Conservation (phyloP, 306 rosid species). For the Castanea crenata region DNA sequence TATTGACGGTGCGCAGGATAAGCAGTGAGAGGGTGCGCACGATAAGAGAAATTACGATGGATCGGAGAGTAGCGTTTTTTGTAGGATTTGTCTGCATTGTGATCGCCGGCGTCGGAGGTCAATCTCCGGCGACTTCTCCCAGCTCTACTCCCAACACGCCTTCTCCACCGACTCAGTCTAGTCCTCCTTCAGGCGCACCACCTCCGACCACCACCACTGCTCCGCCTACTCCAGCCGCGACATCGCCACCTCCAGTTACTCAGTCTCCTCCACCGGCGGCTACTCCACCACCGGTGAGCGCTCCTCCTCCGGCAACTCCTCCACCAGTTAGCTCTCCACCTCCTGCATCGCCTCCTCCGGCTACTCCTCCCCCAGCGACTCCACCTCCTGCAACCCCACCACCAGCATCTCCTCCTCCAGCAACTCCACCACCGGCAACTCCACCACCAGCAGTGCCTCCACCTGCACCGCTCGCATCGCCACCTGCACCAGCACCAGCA, state of each 20-base stretch:
- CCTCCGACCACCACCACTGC: constrained; percentile 9
- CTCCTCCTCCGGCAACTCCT: constrained; percentile 37
- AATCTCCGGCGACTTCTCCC: constrained; percentile 65
- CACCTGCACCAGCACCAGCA: constrained; percentile 47
- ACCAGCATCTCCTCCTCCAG: constrained; percentile 38
- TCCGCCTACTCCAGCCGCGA: constrained; percentile 7
- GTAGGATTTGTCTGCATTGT: constrained; percentile 51
- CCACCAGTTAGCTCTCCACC: constrained; percentile 21
- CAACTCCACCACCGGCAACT: constrained; percentile 50
- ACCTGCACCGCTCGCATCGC: constrained; percentile 49
- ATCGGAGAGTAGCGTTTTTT: constrained; percentile 19
- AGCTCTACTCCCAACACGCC: constrained; percentile 28
- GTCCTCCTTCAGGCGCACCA: constrained; percentile 33
- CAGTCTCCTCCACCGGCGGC: constrained; percentile 34
- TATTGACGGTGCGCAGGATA: constrained; percentile 13
- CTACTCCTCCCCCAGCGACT: constrained; percentile 36
- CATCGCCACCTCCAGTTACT: not conserved
- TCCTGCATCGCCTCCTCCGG: constrained; percentile 35
- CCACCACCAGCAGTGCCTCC: constrained; percentile 48
- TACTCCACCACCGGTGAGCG: constrained; percentile 35
- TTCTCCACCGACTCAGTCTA: constrained; percentile 20
- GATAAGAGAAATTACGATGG: constrained; percentile 27
- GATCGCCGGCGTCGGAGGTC: constrained; percentile 53
- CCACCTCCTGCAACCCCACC: constrained; percentile 34
- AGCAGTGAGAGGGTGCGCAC: constrained; percentile 21